Conservation (phyloP, 345 rosid species). For the Nephelium lappaceum region DNA sequence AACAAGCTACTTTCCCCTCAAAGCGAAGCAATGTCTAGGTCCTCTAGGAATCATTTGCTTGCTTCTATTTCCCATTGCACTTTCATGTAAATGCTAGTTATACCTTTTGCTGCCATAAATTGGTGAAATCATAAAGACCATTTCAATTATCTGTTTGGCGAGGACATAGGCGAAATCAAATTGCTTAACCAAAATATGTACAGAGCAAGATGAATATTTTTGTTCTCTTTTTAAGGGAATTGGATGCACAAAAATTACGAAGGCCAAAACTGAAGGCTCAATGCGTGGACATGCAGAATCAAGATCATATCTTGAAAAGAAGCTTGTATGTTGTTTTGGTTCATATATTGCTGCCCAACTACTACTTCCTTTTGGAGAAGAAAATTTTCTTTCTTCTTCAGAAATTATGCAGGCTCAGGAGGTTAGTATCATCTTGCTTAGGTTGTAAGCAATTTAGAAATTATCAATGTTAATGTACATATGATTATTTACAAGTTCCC, state of each 20-base stretch:
- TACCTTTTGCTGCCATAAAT: background rate
- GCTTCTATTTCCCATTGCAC: background rate
- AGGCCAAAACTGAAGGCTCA: constrained; percentile 68
- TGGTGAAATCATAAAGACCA: constrained; percentile 4
- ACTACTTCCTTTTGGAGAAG: constrained; percentile 85
- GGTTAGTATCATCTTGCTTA: constrained; percentile 44
- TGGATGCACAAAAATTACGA: constrained; percentile 89
- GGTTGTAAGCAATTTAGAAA: constrained; percentile 2
- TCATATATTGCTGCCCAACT: constrained; percentile 83
- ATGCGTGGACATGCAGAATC: constrained; percentile 67
- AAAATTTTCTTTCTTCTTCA: constrained; percentile 75
- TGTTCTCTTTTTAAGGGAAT: constrained; percentile 55
- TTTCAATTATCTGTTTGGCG: background rate
- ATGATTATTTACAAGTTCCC: constrained; percentile 32
- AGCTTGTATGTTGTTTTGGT: constrained; percentile 94
- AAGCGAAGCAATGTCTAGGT: background rate
- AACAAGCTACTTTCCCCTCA: background rate
- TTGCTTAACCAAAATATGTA: constrained; percentile 4
- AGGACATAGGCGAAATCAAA: background rate
- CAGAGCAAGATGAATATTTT: constrained; percentile 4
- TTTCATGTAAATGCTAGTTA: background rate
- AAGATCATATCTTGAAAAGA: constrained; percentile 95
- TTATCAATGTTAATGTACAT: background rate
- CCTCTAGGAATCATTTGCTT: background rate
- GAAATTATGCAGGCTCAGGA: constrained; percentile 88